Percentiles rank a stretch among this genome's conserved stretches.
Evolutionary conservation across 1,284 basidiomycete species (phyloP).

Genomic region (Farysia itapuensis): DNA sequence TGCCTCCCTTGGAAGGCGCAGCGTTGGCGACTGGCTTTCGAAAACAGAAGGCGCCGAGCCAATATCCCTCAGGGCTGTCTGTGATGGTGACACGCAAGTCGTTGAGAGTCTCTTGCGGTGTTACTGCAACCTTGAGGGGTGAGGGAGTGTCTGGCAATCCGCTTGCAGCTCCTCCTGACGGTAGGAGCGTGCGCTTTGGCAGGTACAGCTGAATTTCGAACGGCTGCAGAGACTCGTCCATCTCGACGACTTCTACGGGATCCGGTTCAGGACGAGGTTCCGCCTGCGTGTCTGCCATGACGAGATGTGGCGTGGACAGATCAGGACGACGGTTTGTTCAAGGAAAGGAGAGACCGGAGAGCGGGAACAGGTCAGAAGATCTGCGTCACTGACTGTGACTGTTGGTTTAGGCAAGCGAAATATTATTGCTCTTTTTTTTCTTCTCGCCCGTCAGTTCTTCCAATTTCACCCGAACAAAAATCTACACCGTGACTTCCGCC

Average conservation of each 20-base stretch:
- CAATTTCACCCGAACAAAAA: no score
- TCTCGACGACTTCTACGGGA: slow-evolving; percentile 7
- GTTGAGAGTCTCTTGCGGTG: slow-evolving; percentile 56
- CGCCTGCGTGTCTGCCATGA: no score
- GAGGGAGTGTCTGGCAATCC: slow-evolving; percentile 55
- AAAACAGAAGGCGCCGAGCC: slow-evolving; percentile 59
- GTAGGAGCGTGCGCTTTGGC: slow-evolving; percentile 52
- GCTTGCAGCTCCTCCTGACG: slow-evolving; percentile 33
- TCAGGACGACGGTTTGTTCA: no score
- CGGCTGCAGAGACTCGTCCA: slow-evolving; percentile 42
- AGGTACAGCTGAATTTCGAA: slow-evolving; percentile 57
- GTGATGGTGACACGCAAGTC: slow-evolving; percentile 56
- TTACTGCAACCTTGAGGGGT: slow-evolving; percentile 54
- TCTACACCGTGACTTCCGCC: no score
- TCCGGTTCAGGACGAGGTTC: no score
- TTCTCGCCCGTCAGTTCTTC: no score
- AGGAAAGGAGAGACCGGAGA: no score
- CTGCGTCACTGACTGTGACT: no score
- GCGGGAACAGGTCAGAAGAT: no score
- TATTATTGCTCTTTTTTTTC: no score
- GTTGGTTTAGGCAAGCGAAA: no score
- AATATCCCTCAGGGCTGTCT: slow-evolving; percentile 58
- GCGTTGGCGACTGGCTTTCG: slow-evolving; percentile 20
- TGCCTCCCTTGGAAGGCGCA: slow-evolving; percentile 15
- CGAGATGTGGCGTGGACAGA: no score